Conservation (phyloP, 2,329 filamentous ascomycete species). For the Calonectria fujianensis region DNA sequence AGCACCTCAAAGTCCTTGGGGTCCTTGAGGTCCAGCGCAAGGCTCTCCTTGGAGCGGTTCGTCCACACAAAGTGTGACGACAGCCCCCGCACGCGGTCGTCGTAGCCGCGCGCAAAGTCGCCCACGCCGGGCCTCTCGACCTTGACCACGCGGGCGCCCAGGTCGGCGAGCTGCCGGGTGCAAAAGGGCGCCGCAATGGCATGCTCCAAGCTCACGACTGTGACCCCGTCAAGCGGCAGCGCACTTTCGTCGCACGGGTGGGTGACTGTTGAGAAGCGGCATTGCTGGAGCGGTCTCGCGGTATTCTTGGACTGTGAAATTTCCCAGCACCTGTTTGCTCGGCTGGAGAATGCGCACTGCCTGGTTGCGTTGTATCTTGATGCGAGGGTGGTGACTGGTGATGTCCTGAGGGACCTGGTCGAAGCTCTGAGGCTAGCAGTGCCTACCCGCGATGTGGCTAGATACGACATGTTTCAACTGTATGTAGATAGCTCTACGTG, state of each 20-base stretch:
- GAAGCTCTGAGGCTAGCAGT: background rate
- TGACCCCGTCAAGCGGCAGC: conserved; percentile 37
- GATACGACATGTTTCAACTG: conserved; percentile 20
- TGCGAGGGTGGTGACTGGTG: background rate
- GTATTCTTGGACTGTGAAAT: background rate
- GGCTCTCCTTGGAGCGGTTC: conserved; percentile 72
- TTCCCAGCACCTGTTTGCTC: background rate
- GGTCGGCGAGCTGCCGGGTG: conserved; percentile 72
- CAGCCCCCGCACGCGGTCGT: conserved; percentile 68
- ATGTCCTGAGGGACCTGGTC: background rate
- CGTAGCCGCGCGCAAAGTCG: conserved; percentile 72
- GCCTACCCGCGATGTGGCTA: background rate
- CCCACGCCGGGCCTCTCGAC: conserved; percentile 70
- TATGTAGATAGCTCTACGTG: background rate
- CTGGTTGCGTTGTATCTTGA: background rate
- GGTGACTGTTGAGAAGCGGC: conserved; percentile 12
- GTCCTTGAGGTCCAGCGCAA: conserved; percentile 70
- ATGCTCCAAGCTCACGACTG: conserved; percentile 71
- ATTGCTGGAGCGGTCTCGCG: background rate
- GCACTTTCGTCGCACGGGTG: conserved; percentile 22
- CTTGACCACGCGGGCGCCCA: conserved; percentile 73
- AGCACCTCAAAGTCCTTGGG: conserved; percentile 64
- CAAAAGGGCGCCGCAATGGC: conserved; percentile 74
- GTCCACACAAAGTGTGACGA: conserved; percentile 74
- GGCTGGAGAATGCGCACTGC: background rate